Conservation (phyloP, 2,329 filamentous ascomycete genomes). For the Hypoxylon sp. region DNA sequence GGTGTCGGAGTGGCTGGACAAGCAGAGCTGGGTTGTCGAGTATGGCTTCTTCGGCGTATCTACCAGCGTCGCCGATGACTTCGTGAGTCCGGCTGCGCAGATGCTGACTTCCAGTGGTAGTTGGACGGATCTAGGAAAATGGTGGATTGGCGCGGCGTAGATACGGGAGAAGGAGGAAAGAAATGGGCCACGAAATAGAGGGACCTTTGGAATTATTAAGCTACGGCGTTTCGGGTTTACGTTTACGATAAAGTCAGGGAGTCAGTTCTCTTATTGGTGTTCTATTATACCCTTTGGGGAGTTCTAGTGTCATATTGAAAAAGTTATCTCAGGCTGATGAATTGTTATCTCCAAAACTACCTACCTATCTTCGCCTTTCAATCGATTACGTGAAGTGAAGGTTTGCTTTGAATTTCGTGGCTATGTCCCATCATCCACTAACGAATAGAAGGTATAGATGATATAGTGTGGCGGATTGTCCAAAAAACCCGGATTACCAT, state of each 20-base stretch:
- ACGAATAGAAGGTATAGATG: too few species aligned
- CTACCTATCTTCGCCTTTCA: neutral
- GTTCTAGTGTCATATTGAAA: neutral
- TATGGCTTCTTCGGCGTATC: slow-evolving; percentile 59
- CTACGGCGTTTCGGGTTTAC: neutral
- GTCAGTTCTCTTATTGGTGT: neutral
- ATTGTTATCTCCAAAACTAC: too few species aligned
- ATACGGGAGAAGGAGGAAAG: too few species aligned
- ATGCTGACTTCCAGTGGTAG: slow-evolving; percentile 55
- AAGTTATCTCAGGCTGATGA: neutral
- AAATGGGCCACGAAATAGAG: slow-evolving; percentile 6
- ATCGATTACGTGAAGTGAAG: too few species aligned
- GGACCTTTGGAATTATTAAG: neutral
- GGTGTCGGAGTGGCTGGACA: slow-evolving; percentile 57
- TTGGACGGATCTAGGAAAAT: slow-evolving; percentile 50
- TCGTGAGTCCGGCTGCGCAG: slow-evolving; percentile 59
- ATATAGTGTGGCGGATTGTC: too few species aligned
- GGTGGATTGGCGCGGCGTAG: slow-evolving; percentile 24
- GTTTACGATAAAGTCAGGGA: too few species aligned
- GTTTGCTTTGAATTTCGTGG: too few species aligned
- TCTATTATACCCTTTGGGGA: neutral
- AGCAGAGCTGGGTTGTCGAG: slow-evolving; percentile 54
- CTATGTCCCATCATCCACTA: too few species aligned
- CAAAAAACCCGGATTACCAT: too few species aligned
- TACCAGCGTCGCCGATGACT: slow-evolving; percentile 54